A percentile compares a stretch with the other conserved stretches of the same genome.
Conservation (phyloP, 495 filamentous ascomycete genomes). For the Neurospora cerealis region DNA sequence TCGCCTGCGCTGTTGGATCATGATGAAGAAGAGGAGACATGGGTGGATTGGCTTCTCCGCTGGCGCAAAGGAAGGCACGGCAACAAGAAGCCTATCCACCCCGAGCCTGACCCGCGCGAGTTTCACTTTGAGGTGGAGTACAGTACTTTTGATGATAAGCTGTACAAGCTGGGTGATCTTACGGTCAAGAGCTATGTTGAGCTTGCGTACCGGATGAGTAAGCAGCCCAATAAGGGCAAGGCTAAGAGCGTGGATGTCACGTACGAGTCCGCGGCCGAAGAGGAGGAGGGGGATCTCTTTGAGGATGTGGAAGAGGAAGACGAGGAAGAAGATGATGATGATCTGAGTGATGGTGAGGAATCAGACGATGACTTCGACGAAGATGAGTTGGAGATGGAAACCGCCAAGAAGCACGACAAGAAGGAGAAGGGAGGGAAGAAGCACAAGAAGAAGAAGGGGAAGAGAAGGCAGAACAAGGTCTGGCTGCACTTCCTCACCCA, state of each 20-base stretch:
- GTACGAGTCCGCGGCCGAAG: not conserved
- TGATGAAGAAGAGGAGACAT: constrained; percentile 11
- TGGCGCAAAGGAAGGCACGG: constrained; percentile 48
- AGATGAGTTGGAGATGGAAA: constrained; percentile 15
- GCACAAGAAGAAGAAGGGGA: constrained; percentile 32
- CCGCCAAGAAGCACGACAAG: constrained; percentile 30
- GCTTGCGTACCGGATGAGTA: constrained; percentile 69
- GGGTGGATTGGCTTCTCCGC: constrained; percentile 19
- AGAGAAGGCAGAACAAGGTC: constrained; percentile 42
- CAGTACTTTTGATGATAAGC: constrained; percentile 60
- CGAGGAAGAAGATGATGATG: not conserved
- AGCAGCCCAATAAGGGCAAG: constrained; percentile 24
- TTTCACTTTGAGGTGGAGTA: constrained; percentile 83
- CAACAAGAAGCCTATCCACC: constrained; percentile 39
- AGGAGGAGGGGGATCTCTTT: not conserved
- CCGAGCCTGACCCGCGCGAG: constrained; percentile 44
- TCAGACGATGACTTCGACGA: constrained; percentile 2
- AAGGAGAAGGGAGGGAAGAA: constrained; percentile 22
- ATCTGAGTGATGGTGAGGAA: constrained; percentile 2
- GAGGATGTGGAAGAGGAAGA: not conserved
- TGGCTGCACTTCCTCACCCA: constrained; percentile 72
- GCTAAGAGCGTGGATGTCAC: constrained; percentile 6
- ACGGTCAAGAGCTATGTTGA: constrained; percentile 74
- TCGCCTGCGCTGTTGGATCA: not conserved
- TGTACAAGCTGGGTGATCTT: constrained; percentile 70